Base-by-base conservation (phyloP, 345 rosid genomes). In the Populus deltoides region DNA sequence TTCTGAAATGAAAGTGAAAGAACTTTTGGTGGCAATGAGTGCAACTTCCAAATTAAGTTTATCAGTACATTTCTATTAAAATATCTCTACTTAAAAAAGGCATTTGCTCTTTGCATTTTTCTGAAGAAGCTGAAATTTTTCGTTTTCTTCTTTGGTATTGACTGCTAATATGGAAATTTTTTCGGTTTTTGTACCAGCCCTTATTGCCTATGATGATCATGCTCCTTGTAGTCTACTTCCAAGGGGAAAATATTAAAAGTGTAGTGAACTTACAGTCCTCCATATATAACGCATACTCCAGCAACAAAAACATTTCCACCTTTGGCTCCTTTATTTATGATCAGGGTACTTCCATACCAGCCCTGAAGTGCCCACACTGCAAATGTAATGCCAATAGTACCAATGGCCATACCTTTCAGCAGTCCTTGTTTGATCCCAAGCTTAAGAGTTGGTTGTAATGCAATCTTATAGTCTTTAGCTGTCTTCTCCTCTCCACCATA, bases 301-400 rank as follows among this genome's bases (percentile, higher is more conserved):
- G 86, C 59, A 4, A 85, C n/a, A 43, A 89, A 86, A 61, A 90
- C 77, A 22, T 78, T 38, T 4, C 94, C 90, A 0, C 92, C 92
- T 27, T 78, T 77, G 77, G 86, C 87, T 18, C 89, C 89, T 45
- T 31, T 81, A 73, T 90, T 81, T 2, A 82, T 83, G 10, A 87
- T 86, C 17, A 90, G 86, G 43, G 81, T 57, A 36, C 90, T 82
- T 4, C 92, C 90, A 66, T 77, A 86, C 87, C 86, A 89, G 70
- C 92, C 86, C 78, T 76, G 80, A 70, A 89, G 84, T 36, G 88
- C 86, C 94, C 92, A 89, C n/a, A 75, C 73, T 16, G 83, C 86
- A 71, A 78, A 90, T 45, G 84, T 75, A 51, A 89, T 82, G 65
- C 89, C 90, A 85, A 81, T 86, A 76, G 90, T 90, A 31, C 90